Evolutionary conservation across 2,329 filamentous ascomycete species (phyloP).

Genomic region (Aspergillus candidus): DNA sequence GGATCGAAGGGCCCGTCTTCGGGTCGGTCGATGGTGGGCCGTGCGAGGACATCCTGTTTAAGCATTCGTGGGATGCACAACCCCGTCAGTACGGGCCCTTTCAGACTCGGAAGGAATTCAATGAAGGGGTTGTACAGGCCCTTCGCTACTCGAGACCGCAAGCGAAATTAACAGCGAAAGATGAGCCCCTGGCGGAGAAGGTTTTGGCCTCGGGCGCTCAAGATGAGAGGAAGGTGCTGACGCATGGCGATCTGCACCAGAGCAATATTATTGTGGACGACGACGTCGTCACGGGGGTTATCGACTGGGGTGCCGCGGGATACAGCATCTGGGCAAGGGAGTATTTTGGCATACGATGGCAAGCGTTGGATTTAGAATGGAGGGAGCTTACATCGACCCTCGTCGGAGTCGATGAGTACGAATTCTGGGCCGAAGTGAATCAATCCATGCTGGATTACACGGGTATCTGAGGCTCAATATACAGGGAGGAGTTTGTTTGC

Average conservation of each 20-base stretch:
- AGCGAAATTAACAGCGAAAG: conserved; percentile 5
- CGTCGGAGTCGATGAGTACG: conserved; percentile 7
- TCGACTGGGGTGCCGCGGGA: conserved; percentile 12
- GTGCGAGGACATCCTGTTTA: conserved; percentile 12
- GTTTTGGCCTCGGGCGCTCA: conserved; percentile 6
- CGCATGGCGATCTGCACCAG: conserved; percentile 11
- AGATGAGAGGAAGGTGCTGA: conserved; percentile 7
- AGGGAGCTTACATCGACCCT: conserved; percentile 4
- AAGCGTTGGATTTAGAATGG: conserved; percentile 8
- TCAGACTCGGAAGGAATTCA: conserved; percentile 10
- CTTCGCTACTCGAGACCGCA: conserved; percentile 14
- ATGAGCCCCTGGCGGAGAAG: conserved; percentile 8
- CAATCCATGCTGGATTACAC: conserved; percentile 9
- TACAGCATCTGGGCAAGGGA: conserved; percentile 12
- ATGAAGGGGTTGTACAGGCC: conserved; percentile 16
- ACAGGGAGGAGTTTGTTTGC: too few relatives aligned
- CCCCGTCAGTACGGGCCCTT: conserved; percentile 14
- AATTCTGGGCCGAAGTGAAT: conserved; percentile 11
- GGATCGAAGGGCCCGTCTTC: conserved; percentile 8
- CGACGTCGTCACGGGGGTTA: conserved; percentile 5
- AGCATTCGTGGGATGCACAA: conserved; percentile 13
- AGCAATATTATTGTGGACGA: conserved; percentile 12
- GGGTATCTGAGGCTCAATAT: conserved; percentile 2
- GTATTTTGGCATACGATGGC: conserved; percentile 7
- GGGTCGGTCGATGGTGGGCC: conserved; percentile 11